Evolutionary conservation across 129 eudicot genomes (phyloP).

Genomic region (Saussurea involucrata): DNA sequence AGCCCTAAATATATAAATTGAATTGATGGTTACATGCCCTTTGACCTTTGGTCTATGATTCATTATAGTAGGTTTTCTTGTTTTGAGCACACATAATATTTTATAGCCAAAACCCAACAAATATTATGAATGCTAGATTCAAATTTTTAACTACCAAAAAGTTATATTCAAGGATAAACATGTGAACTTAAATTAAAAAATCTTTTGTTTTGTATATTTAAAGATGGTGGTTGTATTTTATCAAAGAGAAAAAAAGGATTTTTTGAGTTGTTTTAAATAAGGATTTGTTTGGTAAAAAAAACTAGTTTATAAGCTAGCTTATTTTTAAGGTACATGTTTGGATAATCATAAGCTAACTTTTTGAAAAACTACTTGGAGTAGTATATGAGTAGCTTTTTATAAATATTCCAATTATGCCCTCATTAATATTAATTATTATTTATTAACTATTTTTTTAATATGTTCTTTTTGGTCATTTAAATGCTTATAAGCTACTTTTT

Average conservation of each 20-base stretch:
- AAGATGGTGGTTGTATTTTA: not conserved
- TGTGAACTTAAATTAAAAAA: not conserved
- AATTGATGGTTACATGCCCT: conserved; percentile 21
- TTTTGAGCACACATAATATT: not conserved
- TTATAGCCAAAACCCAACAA: not conserved
- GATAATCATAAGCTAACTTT: too few species aligned
- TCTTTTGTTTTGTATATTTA: not conserved
- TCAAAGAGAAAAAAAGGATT: not conserved
- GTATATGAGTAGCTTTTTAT: too few species aligned
- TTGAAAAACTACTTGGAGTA: too few species aligned
- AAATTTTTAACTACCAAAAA: not conserved
- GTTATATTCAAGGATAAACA: not conserved
- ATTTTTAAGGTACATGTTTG: too few species aligned
- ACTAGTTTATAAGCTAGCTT: too few species aligned
- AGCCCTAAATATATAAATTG: conserved; percentile 1
- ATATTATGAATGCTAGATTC: not conserved
- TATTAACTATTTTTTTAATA: too few species aligned
- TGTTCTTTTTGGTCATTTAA: too few species aligned
- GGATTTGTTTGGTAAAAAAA: too few species aligned
- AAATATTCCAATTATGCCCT: too few species aligned
- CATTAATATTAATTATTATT: too few species aligned
- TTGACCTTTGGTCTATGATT: conserved; percentile 16
- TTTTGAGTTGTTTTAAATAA: too few species aligned
- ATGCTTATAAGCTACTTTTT: too few species aligned
- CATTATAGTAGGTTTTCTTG: not conserved